Conservation (phyloP, 1,284 basidiomycete species). For the Fomitopsis pinicola region DNA sequence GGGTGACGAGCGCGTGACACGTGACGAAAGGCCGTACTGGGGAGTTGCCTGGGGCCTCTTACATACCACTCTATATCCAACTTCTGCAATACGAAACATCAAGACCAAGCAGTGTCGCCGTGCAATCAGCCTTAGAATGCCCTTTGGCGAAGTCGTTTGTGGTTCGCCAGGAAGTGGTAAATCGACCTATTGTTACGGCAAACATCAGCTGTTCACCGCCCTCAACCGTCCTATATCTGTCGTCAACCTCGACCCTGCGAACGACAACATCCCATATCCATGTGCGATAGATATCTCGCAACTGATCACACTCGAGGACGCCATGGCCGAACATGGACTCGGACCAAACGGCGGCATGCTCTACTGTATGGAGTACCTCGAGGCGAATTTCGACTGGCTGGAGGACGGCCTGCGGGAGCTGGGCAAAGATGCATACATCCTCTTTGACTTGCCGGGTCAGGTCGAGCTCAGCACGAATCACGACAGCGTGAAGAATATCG, state of each 20-base stretch:
- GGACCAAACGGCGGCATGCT: slow-evolving; percentile 98
- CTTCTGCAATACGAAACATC: too few species aligned
- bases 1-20: too few species aligned
- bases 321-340: slow-evolving; percentile 81
- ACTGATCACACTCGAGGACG: slow-evolving; percentile 86
- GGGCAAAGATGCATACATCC: slow-evolving; percentile 74
- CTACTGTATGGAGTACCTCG: slow-evolving; percentile 97
- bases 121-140: slow-evolving; percentile 40
- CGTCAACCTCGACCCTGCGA: slow-evolving; percentile 96
- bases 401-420: slow-evolving; percentile 68
- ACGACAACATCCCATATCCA: slow-evolving; percentile 86
- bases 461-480: slow-evolving; percentile 98
- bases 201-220: slow-evolving; percentile 89
- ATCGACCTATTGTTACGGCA: slow-evolving; percentile 91
- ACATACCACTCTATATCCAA: too few species aligned
- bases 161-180: slow-evolving; percentile 93
- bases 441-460: slow-evolving; percentile 97
- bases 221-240: slow-evolving; percentile 83
- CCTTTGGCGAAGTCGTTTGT: slow-evolving; percentile 85
- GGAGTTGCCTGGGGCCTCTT: too few species aligned
- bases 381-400: slow-evolving; percentile 95
- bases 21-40: too few species aligned
- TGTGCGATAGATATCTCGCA: slow-evolving; percentile 85
- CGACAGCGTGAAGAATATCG: slow-evolving; percentile 78
- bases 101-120: too few species aligned